These are phyloP conservation scores for Lippia alba DNA, from an alignment of 305 asterid species.

Conservation along the genomic window DNA sequence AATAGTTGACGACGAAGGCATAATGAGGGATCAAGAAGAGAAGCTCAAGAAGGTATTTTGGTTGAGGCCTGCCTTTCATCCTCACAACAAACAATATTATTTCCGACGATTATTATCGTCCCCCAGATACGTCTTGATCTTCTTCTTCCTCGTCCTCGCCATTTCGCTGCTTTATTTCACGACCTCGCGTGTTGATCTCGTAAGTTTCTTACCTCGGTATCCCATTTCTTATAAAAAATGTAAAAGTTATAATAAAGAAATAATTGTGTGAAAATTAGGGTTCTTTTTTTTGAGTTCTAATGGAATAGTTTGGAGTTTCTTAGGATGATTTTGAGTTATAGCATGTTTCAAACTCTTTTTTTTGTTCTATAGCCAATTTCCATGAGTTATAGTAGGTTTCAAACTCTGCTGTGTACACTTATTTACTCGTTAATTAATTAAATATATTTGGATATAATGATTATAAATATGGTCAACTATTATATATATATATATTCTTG, in stretches of 20 bases:
- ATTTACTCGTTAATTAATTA: too few relatives aligned
- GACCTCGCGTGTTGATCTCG: constrained; percentile 47
- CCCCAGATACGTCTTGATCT: constrained; percentile 24
- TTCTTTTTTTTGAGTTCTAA: too few relatives aligned
- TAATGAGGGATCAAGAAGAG: constrained; percentile 45
- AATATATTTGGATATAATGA: too few relatives aligned
- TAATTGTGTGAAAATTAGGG: background rate
- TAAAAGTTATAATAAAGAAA: background rate
- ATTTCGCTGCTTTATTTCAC: constrained; percentile 37
- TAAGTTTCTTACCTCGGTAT: constrained; percentile 36
- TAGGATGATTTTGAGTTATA: background rate
- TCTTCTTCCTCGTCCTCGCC: constrained; percentile 40
- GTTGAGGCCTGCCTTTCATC: constrained; percentile 57
- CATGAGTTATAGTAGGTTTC: background rate
- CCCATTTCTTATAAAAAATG: too few relatives aligned
- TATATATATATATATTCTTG: too few relatives aligned
- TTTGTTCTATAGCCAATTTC: too few relatives aligned
- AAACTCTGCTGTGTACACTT: too few relatives aligned
- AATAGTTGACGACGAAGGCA: constrained; percentile 19
- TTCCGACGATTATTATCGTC: constrained; percentile 34
- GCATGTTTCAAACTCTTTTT: background rate
- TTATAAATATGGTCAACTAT: too few relatives aligned
- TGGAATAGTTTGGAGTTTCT: background rate
- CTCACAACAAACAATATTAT: constrained; percentile 30
- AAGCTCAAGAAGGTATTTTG: constrained; percentile 51